Base-by-base conservation (phyloP, 768 basidiomycete genomes). In the Sarcodon aspratus region DNA sequence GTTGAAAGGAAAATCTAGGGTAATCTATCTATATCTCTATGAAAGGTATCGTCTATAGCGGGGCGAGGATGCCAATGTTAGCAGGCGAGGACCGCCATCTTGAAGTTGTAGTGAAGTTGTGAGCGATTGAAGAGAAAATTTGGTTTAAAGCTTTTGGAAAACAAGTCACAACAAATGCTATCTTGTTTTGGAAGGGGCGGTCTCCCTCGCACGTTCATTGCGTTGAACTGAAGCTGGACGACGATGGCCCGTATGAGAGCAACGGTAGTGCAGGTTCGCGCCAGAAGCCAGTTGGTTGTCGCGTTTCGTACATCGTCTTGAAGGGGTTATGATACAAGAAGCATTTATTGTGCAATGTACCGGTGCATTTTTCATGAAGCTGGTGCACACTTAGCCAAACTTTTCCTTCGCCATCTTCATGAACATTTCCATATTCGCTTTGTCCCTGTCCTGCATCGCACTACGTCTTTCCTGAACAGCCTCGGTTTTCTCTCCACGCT, bases 381-480 rank as follows among this genome's bases (percentile, higher is more conserved):
- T 3, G 21, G 21, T 27, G 21, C 21, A 5, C 21, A 27, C 21
- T 27, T 63, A 90, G 32, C 90, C 91, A 56, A 88, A 95, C 49
- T 86, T 71, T 58, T 86, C 74, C 62, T 86, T 91, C n/a, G 92
- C 93, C 61, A 95, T 67, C 55, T 84, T 80, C 65, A 87, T 87
- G 65, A 96, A 92, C 91, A 93, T 94, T 50, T 90, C 90, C 90
- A 97, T 97, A 0, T 91, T 96, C 13, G 81, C 86, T 62, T 80
- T 82, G 58, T 96, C 92, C 60, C 88, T 93, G 59, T 85, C 80
- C 56, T 75, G 80, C 50, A 80, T 69, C 6, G 75, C 80, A 18
- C 58, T 69, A 0, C 75, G 71, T 48, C 85, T 76, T 59, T 93
- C 89, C 37, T 78, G 74, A 10, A 70, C 60, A 1, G 64, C 73